Evolutionary conservation across 202 grass and related monocot genomes (phyloP), one percentile per base, ranked within the genome.

Genomic region (Bolboschoenoplectus hybrid): DNA sequence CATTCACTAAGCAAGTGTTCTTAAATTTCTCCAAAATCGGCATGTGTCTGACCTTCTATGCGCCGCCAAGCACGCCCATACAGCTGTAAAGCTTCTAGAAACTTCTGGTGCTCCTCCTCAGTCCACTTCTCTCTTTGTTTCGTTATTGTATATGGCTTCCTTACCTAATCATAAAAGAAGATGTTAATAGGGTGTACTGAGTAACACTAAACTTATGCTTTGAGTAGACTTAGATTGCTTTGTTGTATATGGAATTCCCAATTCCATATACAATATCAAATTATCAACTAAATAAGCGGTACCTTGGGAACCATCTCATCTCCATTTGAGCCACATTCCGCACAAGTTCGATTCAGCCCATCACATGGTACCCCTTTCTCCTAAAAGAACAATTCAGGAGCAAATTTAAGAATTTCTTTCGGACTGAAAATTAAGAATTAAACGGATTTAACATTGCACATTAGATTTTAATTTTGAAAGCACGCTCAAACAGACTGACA

Each of bases 41-140:
- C 11, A 32, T 7, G 41, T 5, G 3, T 7, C 81, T 19, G 78
- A 98, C 93, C 96, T 94, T 95, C 90, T 87, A 95, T 95, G 85
- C 88, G 89, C 16, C 93, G 91, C 96, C 96, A 98, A 51, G 87
- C 91, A 20, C 96, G 96, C 6, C 96, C 93, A 36, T 92, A 95
- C 45, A 95, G 74, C 79, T 87, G 91, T 52, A 92, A 41, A 46
- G 93, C 93, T 85, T 92, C 91, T 67, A 95, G 62, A 73, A 95
- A 95, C 83, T 87, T 95, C 0, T 85, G 85, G 0, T 95, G 93
- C 52, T 95, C 90, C 79, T 91, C 82, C 4, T 92, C 93, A 39
- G 89, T 90, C 93, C 93, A 95, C 79, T 89, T 95, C 87, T 95
- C 93, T 77, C 93, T 57, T 88, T 89, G 89, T 84, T 95, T 95